Evolutionary conservation across 352 stramenopile species (phyloP), one percentile per base, ranked within the genome.

Genomic region (Aphanomyces euteiches): DNA sequence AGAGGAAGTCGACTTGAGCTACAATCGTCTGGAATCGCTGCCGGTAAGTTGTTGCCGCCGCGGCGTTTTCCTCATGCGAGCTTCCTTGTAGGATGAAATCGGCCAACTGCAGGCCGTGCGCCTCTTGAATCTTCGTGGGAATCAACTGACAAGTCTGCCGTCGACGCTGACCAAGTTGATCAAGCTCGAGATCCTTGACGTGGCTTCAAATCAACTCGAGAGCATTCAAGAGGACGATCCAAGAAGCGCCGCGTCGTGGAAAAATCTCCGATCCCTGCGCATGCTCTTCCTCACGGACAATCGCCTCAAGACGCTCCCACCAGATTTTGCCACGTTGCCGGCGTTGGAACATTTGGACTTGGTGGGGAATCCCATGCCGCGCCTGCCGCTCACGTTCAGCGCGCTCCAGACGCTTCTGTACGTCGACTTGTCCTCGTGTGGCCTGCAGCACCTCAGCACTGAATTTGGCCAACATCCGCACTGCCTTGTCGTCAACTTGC

Each of bases 401-500:
- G 82, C 89, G 50, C 54, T 90, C 50, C 79, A 77, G 4, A 78
- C 82, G 0, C 75, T 91, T 10, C 76, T 78, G 5, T 74, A 79
- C n/a, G 63, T 91, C 12, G 58, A 73, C 48, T n/a, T 68, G 28
- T 69, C 56, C 34, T 41, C 15, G 10, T 60, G 60, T 21, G 38
- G 56, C 3, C 56, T 73, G 5, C 21, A 47, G 37, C 56, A 73
- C 61, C 5, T 73, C 28, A 66, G 56, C 17, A 67, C 37, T 38
- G 56, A 60, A 40, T 67, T 73, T 41, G 58, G 58, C 5, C 13
- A n/a, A 8, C 47, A 61, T 21, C 67, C 67, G 3, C 19, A n/a
- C 1, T 43, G 19, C 12, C 17, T 17, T 38, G 21, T 61, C 40
- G 28, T 77, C 47, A 39, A 72, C 19, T 15, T 76, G 10, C n/a